Evolutionary conservation across 106 monocot genomes (phyloP), one percentile per base, ranked within the genome.

Genomic region (Allium fistulosum): DNA sequence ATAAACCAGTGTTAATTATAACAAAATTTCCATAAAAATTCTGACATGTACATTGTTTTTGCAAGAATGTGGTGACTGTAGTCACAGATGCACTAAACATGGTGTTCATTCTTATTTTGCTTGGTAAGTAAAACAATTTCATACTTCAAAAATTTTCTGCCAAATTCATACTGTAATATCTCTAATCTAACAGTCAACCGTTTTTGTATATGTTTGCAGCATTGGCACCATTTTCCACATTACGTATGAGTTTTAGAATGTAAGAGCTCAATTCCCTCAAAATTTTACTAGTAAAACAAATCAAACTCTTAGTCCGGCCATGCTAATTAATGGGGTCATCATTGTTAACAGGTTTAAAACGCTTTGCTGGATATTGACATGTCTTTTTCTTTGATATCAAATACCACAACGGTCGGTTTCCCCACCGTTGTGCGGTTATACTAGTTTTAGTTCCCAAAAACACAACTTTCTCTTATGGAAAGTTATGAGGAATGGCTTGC

Each of bases 291-390:
- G 9, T 15, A 49, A 37, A 6, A 7, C 48, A 26, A 48, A 64
- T 6, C 63, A 63, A 4, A 26, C 57, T 73, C 8, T 27, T 47
- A 70, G 4, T 46, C 48, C n/a, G n/a, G n/a, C n/a, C 37, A 37
- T 37, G 37, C 37, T 37, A 37, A 37, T 37, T 37, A 37, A 4
- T 37, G 37, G 37, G 37, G 18, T 11, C 28, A 27, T 28, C 8
- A 2, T 37, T 37, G 37, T 37, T 66, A 16, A n/a, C 77, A 99
- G 97, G 81, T 63, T 89, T 65, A 62, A 85, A n/a, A 64, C 66
- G 15, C 10, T 99, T 48, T 84, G 86, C 71, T 99, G 97, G 97
- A 26, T 90, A 12, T 57, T 88, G 64, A 92, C 82, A 75, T 70
- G 61, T 61, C 77, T 99, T 56, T 79, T 87, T n/a, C n/a, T n/a